Percentiles rank a stretch among this genome's conserved stretches.
phyloP scores from a whole-genome alignment of 2,329 filamentous ascomycete species.

The Botrytis galanthina region DNA sequence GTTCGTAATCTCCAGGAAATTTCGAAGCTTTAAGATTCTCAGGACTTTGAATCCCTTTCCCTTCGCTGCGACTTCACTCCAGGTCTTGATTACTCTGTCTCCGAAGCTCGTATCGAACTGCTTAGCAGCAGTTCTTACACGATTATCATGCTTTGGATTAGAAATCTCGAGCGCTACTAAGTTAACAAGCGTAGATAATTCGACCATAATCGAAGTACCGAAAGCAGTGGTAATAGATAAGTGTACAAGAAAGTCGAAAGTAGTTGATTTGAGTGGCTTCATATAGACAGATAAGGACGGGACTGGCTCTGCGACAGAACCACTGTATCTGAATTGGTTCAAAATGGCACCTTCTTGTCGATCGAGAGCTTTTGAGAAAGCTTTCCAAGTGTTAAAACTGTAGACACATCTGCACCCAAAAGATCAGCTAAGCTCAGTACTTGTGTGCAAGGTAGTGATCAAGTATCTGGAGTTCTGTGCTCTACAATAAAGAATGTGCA shows the following conservation, averaged over 20 bases:
- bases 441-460: not conserved
- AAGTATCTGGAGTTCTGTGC: not conserved
- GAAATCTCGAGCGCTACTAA: slow-evolving; percentile 37
- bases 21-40: slow-evolving; percentile 37
- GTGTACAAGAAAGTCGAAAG: slow-evolving; percentile 37
- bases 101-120: slow-evolving; percentile 22
- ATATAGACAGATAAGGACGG: slow-evolving; percentile 33
- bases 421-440: not conserved
- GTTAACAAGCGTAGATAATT: slow-evolving; percentile 36
- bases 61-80: slow-evolving; percentile 33
- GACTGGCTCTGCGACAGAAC: slow-evolving; percentile 28
- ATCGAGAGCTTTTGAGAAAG: slow-evolving; percentile 34
- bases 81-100: slow-evolving; percentile 37
- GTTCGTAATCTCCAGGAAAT: slow-evolving; percentile 34
- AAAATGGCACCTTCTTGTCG: slow-evolving; percentile 24
- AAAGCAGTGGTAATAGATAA: slow-evolving; percentile 36
- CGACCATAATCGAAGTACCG: slow-evolving; percentile 33
- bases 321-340: slow-evolving; percentile 32
- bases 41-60: slow-evolving; percentile 35
- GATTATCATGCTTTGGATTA: slow-evolving; percentile 7
- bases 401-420: slow-evolving; percentile 28
- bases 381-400: slow-evolving; percentile 34
- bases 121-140: not conserved
- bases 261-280: slow-evolving; percentile 31
- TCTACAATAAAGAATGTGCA: too few species aligned